Base-by-base conservation (phyloP, 2,329 filamentous ascomycete genomes). In the Shiraia sp. region DNA sequence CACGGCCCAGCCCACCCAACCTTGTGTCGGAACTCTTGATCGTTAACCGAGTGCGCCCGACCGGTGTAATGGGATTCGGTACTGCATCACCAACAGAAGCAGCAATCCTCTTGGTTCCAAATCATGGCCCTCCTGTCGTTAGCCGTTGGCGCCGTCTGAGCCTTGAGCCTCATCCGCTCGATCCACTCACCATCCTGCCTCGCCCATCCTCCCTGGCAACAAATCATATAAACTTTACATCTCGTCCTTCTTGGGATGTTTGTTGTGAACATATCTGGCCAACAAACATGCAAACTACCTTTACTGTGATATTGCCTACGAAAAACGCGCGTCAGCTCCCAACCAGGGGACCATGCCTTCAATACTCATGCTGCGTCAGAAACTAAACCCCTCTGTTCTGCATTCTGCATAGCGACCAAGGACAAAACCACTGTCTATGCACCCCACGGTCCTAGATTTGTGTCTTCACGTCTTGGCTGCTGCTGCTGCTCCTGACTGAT, bases 11-110 rank as follows among this genome's bases (percentile, higher is more conserved):
- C 41, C 47, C 49, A 34, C 22, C 14, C 28, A 26, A 15, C 32
- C 47, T 43, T 55, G 49, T 49, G 48, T 44, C 59, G 47, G 40
- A 56, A 49, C 47, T 45, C 49, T 49, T 55, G 42, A 51, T 47
- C 54, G 56, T 54, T 44, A 61, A 40, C 55, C 57, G 61, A 60
- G 53, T 45, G 61, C 60, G 62, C 64, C 63, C 52, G 55, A 59
- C 62, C 64, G 53, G 49, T 34, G 58, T 53, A 47, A 52, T 61
- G 64, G 65, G 57, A 56, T 49, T 36, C 34, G 38, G 43, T 51
- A 47, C 50, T 55, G 58, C 57, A 56, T 45, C 39, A 39, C 43
- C 36, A 52, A 40, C 32, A 51, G 36, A 36, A 45, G 36, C 27
- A 40, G 36, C n/a, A 28, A 32, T 51, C 42, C 48, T 41, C 40